phyloP scores from a whole-genome alignment of 164 flowering plant species.

The Kalanchoe fedtschenkoi region DNA sequence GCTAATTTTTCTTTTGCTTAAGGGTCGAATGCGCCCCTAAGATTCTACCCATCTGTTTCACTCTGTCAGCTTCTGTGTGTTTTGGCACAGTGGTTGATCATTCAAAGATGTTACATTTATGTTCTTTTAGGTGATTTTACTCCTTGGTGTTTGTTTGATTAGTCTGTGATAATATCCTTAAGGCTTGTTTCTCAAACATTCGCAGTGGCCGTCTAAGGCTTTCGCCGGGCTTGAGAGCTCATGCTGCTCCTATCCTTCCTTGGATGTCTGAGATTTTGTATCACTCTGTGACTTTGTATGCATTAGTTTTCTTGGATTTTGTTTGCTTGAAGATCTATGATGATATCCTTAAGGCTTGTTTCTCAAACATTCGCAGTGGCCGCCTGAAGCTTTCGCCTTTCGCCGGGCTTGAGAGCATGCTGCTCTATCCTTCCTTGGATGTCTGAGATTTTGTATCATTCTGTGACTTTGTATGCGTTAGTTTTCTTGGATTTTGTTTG shows the following conservation, averaged over 20 bases:
- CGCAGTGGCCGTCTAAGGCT: constrained; percentile 55
- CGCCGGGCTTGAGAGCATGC: too few relatives aligned
- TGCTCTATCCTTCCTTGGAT: too few relatives aligned
- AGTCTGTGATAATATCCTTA: constrained; percentile 15
- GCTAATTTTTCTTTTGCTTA: background rate
- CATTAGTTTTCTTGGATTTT: background rate
- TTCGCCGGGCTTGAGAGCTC: constrained; percentile 56
- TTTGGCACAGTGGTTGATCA: background rate
- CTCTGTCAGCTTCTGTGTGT: background rate
- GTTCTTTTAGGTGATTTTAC: background rate
- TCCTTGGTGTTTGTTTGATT: background rate
- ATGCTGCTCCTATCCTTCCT: constrained; percentile 38
- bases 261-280: constrained; percentile 11
- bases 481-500: background rate
- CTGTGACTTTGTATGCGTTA: too few relatives aligned
- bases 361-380: too few relatives aligned
- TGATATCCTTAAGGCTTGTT: too few relatives aligned
- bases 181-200: constrained; percentile 34
- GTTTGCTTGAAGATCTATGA: background rate
- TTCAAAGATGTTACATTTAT: background rate
- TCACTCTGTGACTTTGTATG: background rate
- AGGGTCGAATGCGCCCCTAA: too few relatives aligned
- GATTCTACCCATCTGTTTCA: too few relatives aligned
- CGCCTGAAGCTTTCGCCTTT: background rate
- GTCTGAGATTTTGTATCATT: too few relatives aligned